Evolutionary conservation across 768 basidiomycete species (phyloP), one percentile per base, ranked within the genome.

Genomic region (Suillus ampliporus): DNA sequence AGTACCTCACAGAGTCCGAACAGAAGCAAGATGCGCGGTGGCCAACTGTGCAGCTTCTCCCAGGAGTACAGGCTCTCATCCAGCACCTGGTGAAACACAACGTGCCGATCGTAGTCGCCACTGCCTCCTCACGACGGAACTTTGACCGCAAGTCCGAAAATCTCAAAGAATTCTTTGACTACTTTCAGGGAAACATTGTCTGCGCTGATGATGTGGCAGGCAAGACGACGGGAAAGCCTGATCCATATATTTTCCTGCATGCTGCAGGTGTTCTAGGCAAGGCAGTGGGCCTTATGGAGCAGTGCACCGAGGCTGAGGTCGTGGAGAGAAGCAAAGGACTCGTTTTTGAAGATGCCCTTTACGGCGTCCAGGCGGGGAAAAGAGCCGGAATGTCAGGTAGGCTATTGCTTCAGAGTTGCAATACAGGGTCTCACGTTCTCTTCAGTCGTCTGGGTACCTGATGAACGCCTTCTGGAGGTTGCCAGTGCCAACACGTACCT

Each of bases 371-470:
- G 66, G 92, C 92, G 8, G 94, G 88, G 4, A 91, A 90, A 71
- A 81, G 90, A 61, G 93, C 93, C 4, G 92, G 91, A 13, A 95
- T 95, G 94, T 83, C 87, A 61, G 92, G 94, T 94, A 60, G 83
- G 68, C 2, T 23, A 50, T 17, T 40, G 28, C 15, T 41, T 63
- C 47, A 35, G n/a, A 26, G 13, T 15, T 11, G 9, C 35, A 1
- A 34, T 40, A 21, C 17, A 28, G 38, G 66, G 19, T 5, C 51
- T 63, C 28, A 15, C 35, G 17, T 46, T 48, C 62, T 40, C 38
- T 47, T 37, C 67, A 94, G 93, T 94, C 37, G 80, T 93, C 3
- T 96, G 94, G 94, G 85, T 95, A 17, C 94, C 94, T 2, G 94
- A 95, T 68, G 68, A 82, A 8, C 87, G 89, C 61, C 78, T 95